phyloP scores from a whole-genome alignment of 192 early-diverging fungal genomes.

The Coemansia sp. region DNA sequence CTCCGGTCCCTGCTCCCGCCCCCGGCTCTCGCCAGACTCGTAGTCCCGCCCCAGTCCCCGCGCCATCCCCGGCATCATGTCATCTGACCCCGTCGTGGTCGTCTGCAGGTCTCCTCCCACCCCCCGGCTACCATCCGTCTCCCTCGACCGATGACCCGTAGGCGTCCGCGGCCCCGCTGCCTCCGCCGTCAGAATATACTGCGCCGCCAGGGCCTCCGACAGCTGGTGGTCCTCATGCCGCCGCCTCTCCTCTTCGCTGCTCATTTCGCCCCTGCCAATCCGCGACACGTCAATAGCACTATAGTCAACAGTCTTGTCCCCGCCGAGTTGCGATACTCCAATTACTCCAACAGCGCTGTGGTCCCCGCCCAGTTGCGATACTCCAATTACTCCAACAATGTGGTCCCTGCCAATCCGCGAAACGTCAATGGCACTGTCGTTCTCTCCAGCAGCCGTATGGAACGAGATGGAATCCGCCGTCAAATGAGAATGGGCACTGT shows the following conservation, averaged over 20 bases:
- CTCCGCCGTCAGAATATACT: constrained; percentile 41
- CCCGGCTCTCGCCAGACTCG: constrained; percentile 3
- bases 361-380: no score
- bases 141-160: constrained; percentile 19
- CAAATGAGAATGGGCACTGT: constrained; percentile 25
- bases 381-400: no score
- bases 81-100: constrained; percentile 17
- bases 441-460: constrained; percentile 20
- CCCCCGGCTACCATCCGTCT: constrained; percentile 22
- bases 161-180: constrained; percentile 34
- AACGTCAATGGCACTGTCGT: neutral
- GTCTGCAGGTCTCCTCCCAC: constrained; percentile 4
- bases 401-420: neutral
- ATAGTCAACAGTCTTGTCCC: neutral
- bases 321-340: no score
- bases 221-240: constrained; percentile 17
- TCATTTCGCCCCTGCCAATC: neutral
- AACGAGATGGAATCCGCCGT: constrained; percentile 6
- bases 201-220: constrained; percentile 28
- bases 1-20: neutral
- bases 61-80: constrained; percentile 12
- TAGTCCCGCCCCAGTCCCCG: constrained; percentile 7
- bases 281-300: neutral
- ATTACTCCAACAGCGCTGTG: no score
- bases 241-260: neutral